Conservation (phyloP, 176 grass and related monocot species). For the Cenchrus fungigraminus region DNA sequence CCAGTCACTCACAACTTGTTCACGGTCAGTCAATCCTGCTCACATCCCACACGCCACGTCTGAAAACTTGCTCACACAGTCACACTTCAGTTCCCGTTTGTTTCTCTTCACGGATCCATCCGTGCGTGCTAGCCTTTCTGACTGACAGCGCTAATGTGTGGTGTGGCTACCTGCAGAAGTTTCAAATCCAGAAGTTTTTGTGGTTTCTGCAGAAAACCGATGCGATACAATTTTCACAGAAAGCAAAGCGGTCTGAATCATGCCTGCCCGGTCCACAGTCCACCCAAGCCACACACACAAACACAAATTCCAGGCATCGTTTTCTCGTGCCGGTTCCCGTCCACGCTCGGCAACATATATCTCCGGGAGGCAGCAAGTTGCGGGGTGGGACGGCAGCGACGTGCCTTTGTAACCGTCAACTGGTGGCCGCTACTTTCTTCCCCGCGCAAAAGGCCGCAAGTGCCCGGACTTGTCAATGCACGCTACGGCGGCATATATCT, state of each 20-base stretch:
- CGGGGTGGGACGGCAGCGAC: not conserved
- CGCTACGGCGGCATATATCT: constrained; percentile 2
- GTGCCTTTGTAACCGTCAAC: not conserved
- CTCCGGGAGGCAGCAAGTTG: not conserved
- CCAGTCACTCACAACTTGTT: not conserved
- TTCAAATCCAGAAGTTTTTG: not conserved
- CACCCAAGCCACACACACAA: not conserved
- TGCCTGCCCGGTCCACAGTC: not conserved
- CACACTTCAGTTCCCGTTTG: not conserved
- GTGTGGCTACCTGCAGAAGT: not conserved
- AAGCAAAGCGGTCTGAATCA: constrained; percentile 7
- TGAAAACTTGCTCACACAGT: not conserved
- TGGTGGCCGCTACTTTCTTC: constrained; percentile 11
- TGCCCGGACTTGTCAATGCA: constrained; percentile 25
- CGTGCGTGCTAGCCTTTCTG: not conserved
- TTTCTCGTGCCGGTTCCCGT: constrained; percentile 34
- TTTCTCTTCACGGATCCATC: not conserved
- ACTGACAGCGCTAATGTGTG: not conserved
- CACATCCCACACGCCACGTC: not conserved
- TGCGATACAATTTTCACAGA: not conserved
- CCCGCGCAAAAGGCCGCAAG: not conserved
- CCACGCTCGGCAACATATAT: constrained; percentile 4
- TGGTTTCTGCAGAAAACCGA: not conserved
- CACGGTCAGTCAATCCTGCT: not conserved
- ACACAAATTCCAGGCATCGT: constrained; percentile 4